Percentiles rank a stretch among this genome's conserved stretches.
phyloP scores from a whole-genome alignment of 495 filamentous ascomycete species.

The Penicillium tannophilum region DNA sequence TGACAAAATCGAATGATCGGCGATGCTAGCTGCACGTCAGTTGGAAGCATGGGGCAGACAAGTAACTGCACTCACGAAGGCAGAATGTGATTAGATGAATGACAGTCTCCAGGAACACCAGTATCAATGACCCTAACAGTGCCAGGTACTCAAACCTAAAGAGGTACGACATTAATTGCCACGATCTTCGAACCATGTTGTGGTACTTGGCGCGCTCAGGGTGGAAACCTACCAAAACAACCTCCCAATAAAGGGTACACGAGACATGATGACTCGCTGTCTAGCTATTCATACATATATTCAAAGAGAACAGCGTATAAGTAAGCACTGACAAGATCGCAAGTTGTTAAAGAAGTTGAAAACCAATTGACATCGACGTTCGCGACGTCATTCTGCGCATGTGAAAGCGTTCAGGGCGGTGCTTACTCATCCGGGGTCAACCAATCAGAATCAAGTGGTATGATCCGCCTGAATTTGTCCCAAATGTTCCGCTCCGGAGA shows the following conservation, averaged over 20 bases:
- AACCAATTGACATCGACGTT: conserved; percentile 1
- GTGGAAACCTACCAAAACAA: conserved; percentile 63
- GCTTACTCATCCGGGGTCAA: conserved; percentile 45
- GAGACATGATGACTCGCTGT: conserved; percentile 53
- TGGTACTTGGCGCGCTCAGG: background rate
- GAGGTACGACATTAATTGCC: conserved; percentile 10
- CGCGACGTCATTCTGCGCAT: conserved; percentile 34
- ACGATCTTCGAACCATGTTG: conserved; percentile 2
- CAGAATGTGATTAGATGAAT: conserved; percentile 88
- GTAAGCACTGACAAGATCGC: background rate
- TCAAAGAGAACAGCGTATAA: background rate
- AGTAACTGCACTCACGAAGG: conserved; percentile 63
- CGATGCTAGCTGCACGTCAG: conserved; percentile 55
- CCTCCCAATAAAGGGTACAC: conserved; percentile 81
- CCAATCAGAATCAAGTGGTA: conserved; percentile 24
- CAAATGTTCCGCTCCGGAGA: background rate
- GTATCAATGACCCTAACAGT: conserved; percentile 75
- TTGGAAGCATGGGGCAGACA: conserved; percentile 8
- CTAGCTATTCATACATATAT: conserved; percentile 13
- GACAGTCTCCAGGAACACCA: conserved; percentile 77
- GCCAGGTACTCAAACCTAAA: conserved; percentile 80
- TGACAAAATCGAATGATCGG: conserved; percentile 84
- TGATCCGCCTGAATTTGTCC: conserved; percentile 28
- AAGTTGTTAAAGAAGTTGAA: conserved; percentile 10
- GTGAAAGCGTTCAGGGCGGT: conserved; percentile 29